Base-by-base conservation (phyloP, 768 basidiomycete genomes). In the Chlorophyllum brunneum region DNA sequence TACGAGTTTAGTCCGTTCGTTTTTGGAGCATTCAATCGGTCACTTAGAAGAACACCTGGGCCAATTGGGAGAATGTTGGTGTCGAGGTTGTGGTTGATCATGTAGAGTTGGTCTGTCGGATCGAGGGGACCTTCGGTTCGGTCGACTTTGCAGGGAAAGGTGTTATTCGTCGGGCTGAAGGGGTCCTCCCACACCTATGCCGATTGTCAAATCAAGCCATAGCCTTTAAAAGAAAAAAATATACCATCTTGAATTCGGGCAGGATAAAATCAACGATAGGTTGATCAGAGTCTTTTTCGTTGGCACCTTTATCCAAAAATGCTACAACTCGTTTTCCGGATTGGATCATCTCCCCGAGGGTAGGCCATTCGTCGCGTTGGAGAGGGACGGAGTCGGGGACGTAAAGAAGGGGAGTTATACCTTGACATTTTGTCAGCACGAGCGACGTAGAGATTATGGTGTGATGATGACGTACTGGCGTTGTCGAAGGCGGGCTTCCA, bases 201-300 rank as follows among this genome's bases (percentile, higher is more conserved):
- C 30, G 23, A 47, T 47, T n/a, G 42, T 18, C 13, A 10, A 16
- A 48, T 18, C 15, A 15, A n/a, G n/a, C n/a, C n/a, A n/a, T n/a
- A n/a, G n/a, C n/a, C n/a, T n/a, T 18, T 20, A 15, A 5, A 31
- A 23, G 30, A 26, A 2, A 24, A 8, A 37, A 5, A 50, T 61
- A n/a, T 27, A 76, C 77, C 78, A 78, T 81, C 20, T 71, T 59
- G 62, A 82, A 82, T 61, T 81, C 76, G n/a, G 80, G 79, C 2
- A 82, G 64, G 44, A 83, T 77, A 55, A 73, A 81, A 27, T 75
- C 65, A 8, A 74, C 71, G 26, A 60, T 55, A 3, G 67, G 64
- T 4, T 63, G 54, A 0, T 55, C 57, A 10, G 45, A n/a, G 10
- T 47, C 33, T 1, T 59, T 54, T n/a, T 63, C 67, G 26, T 75